Conservation (phyloP, 495 filamentous ascomycete genomes). For the Xylaria cubensis region DNA sequence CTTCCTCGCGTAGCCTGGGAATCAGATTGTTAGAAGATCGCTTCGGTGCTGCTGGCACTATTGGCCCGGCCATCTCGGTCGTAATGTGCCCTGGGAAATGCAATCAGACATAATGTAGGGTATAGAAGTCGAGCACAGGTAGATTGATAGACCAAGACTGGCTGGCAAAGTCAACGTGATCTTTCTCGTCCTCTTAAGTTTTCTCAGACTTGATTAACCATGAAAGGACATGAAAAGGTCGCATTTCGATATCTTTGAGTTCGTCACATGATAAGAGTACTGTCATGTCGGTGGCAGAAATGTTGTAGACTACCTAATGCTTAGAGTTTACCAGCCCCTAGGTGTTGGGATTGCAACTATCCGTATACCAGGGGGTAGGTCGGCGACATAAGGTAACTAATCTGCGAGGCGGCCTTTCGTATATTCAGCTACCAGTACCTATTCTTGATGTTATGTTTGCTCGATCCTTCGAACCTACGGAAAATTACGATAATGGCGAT, state of each 20-base stretch:
- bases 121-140: background rate
- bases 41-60: background rate
- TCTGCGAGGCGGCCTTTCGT: no score
- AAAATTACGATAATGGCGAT: no score
- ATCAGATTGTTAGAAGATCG: background rate
- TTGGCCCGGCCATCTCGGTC: background rate
- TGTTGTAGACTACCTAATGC: no score
- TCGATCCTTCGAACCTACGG: no score
- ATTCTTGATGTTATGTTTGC: no score
- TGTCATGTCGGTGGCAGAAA: no score
- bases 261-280: background rate
- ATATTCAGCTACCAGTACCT: no score
- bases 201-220: background rate
- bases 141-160: background rate
- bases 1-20: conserved; percentile 6
- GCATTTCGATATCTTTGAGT: background rate
- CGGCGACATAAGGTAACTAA: no score
- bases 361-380: no score
- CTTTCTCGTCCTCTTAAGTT: background rate
- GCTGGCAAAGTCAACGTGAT: background rate
- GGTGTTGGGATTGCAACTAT: no score
- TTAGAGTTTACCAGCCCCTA: no score
- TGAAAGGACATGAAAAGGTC: background rate
- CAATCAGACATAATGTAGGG: background rate
- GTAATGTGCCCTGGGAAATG: background rate